These are phyloP conservation scores for Lactarius hengduanensis DNA, from an alignment of 768 basidiomycete genomes.

Conservation along the genomic window DNA sequence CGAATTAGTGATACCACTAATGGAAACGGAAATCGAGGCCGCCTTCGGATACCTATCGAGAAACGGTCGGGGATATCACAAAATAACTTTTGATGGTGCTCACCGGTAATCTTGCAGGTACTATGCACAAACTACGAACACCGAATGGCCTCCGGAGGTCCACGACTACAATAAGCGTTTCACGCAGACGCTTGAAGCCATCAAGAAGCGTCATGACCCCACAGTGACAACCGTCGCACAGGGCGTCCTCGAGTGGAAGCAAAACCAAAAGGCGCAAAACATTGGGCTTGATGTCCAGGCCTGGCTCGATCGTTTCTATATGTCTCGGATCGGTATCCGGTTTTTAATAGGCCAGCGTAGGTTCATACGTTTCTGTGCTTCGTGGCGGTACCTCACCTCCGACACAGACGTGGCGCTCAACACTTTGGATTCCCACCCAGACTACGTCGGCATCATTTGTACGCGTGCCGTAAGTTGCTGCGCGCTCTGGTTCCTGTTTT, in stretches of 20 bases:
- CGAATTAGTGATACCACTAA: slow-evolving; percentile 40
- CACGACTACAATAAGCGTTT: slow-evolving; percentile 91
- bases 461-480: slow-evolving; percentile 69
- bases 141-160: slow-evolving; percentile 88
- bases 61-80: slow-evolving; percentile 54
- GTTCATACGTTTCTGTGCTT: slow-evolving; percentile 8
- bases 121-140: slow-evolving; percentile 71
- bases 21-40: slow-evolving; percentile 38
- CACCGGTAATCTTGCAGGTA: slow-evolving; percentile 52
- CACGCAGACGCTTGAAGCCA: slow-evolving; percentile 80
- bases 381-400: neutral
- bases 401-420: slow-evolving; percentile 87
- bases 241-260: slow-evolving; percentile 96
- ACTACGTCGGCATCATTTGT: slow-evolving; percentile 98
- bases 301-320: slow-evolving; percentile 96
- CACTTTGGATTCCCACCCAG: slow-evolving; percentile 81
- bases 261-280: slow-evolving; percentile 59
- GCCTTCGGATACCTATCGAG: slow-evolving; percentile 77
- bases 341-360: slow-evolving; percentile 95
- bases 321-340: slow-evolving; percentile 93
- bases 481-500: neutral
- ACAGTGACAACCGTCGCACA: slow-evolving; percentile 97
- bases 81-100: slow-evolving; percentile 4
- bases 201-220: slow-evolving; percentile 95
- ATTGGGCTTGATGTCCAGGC: slow-evolving; percentile 89